phyloP scores from a whole-genome alignment of 352 stramenopile genomes.

The Phytophthora boehmeriae region DNA sequence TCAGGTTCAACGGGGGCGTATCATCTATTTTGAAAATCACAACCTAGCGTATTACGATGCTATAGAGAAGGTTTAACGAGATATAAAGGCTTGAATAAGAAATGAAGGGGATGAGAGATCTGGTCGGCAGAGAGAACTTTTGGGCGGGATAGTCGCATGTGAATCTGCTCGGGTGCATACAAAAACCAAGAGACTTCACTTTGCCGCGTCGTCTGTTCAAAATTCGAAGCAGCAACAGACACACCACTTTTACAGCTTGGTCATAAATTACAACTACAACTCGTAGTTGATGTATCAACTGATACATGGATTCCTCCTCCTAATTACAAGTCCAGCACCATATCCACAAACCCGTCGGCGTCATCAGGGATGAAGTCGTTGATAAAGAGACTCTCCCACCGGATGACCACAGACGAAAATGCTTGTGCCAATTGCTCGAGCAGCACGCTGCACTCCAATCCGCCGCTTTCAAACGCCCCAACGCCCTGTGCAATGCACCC shows the following conservation, averaged over 20 bases:
- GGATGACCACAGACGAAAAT: conserved; percentile 70
- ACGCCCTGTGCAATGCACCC: conserved; percentile 61
- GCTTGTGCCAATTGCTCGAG: conserved; percentile 65
- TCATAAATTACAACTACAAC: neutral
- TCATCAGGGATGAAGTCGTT: conserved; percentile 65
- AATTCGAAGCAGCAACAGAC: neutral
- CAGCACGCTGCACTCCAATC: conserved; percentile 45
- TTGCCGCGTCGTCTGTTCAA: neutral
- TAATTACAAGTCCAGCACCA: conserved; percentile 44
- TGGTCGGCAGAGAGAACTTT: neutral
- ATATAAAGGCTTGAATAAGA: neutral
- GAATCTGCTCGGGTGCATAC: neutral
- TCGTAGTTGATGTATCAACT: too few relatives aligned
- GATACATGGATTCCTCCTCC: neutral
- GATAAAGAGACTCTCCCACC: conserved; percentile 75
- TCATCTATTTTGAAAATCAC: too few relatives aligned
- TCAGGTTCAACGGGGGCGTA: too few relatives aligned
- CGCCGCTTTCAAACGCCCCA: conserved; percentile 59
- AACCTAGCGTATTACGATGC: too few relatives aligned
- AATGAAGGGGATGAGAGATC: neutral
- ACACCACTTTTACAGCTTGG: neutral
- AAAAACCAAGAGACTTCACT: neutral
- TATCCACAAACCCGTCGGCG: conserved; percentile 39
- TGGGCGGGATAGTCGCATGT: neutral
- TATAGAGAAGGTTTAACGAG: neutral